Evolutionary conservation across 371 early-diverging fungal species (phyloP).

Genomic region (Mucor irregularis): DNA sequence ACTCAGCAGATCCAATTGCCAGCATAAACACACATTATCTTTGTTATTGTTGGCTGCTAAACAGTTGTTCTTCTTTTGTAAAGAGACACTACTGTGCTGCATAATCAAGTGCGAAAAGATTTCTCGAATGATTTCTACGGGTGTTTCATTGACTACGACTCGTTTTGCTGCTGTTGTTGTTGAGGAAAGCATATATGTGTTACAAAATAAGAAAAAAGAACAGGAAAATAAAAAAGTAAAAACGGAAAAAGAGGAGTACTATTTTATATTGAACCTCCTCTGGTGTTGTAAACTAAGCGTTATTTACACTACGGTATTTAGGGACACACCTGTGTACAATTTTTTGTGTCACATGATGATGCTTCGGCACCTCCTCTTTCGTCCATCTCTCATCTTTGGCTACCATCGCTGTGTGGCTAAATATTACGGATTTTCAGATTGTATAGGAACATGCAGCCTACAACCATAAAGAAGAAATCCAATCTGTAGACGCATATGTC

Average conservation of each 20-base stretch:
- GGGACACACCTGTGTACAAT: background rate
- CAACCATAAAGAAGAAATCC: too few species aligned
- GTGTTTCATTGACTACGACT: too few species aligned
- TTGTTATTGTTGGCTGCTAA: background rate
- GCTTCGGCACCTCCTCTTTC: background rate
- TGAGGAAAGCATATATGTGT: background rate
- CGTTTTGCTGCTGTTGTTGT: too few species aligned
- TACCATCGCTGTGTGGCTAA: background rate
- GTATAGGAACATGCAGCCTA: too few species aligned
- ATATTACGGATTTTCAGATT: too few species aligned
- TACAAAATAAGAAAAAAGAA: background rate
- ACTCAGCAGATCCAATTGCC: conserved; percentile 22
- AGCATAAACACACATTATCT: conserved; percentile 10
- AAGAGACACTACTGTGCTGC: background rate
- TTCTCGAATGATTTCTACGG: conserved; percentile 7
- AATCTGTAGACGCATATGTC: too few species aligned
- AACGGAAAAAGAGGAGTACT: background rate
- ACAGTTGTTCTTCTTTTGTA: background rate
- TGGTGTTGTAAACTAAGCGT: background rate
- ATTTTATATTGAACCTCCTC: conserved; percentile 3
- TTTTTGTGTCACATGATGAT: conserved; percentile 1
- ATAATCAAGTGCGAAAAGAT: background rate
- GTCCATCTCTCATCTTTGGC: background rate
- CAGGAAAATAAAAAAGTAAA: background rate
- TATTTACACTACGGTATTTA: background rate